phyloP scores from a whole-genome alignment of 2,329 filamentous ascomycete species.

The Diaporthe vexans region DNA sequence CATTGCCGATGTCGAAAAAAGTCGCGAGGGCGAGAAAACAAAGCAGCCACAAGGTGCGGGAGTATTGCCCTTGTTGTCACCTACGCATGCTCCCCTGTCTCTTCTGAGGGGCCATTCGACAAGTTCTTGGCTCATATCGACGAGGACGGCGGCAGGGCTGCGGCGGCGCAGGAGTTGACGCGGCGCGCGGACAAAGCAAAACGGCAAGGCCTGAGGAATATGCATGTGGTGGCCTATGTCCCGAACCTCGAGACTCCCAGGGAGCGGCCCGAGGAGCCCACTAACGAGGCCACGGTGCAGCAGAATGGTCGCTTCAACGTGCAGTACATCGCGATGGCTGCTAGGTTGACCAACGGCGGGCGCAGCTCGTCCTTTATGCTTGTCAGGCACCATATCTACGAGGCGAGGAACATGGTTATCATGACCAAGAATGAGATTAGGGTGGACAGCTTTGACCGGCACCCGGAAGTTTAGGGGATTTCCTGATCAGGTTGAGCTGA shows the following conservation, averaged over 20 bases:
- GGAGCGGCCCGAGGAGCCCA: not conserved
- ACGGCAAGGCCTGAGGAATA: not conserved
- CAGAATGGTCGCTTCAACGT: not conserved
- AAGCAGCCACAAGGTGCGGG: too few species aligned
- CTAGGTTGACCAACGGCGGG: not conserved
- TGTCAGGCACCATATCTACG: not conserved
- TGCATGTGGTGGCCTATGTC: not conserved
- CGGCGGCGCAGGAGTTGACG: not conserved
- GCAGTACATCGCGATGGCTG: not conserved
- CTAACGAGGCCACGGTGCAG: not conserved
- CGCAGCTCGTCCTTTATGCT: not conserved
- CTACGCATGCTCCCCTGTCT: too few species aligned
- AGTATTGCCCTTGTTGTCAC: not conserved
- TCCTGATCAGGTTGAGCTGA: not conserved
- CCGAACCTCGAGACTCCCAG: not conserved
- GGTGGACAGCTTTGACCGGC: not conserved
- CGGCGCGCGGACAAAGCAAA: not conserved
- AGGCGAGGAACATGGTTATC: not conserved
- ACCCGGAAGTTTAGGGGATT: not conserved
- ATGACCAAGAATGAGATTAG: not conserved
- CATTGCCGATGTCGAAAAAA: too few species aligned
- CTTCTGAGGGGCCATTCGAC: not conserved
- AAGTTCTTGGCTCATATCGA: conserved; percentile 3
- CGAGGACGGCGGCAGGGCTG: not conserved
- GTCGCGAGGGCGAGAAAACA: too few species aligned